Evolutionary conservation across 805 yeast species (phyloP), one percentile per base, ranked within the genome.

Genomic region (Lipomyces sp.): DNA sequence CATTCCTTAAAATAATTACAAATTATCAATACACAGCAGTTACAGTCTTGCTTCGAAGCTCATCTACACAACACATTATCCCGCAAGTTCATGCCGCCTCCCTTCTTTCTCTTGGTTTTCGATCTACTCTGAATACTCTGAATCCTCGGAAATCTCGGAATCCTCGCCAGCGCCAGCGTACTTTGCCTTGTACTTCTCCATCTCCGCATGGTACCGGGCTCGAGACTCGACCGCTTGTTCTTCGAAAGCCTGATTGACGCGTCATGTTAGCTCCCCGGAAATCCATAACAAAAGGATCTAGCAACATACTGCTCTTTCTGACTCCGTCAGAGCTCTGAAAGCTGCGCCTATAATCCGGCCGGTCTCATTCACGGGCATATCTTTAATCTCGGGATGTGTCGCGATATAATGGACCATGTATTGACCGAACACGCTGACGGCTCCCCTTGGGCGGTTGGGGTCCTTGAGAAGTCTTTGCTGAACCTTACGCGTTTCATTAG

Each of bases 391-490:
- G 18, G 49, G 45, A 23, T 39, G 44, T 10, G 19, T 13, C 19
- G 31, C 34, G 4, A 22, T 28, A 8, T 45, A n/a, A n/a, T n/a
- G n/a, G n/a, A 10, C 14, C 37, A 50, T 21, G 45, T 39, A 50
- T 3, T 32, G 39, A 14, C 45, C 45, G 23, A 21, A 45, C 11
- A 26, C 24, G 21, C 11, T 35, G 2, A 22, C 11, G 19, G 58
- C 47, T 6, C 47, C 29, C 36, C 21, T 21, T 14, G 61, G 61
- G 13, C 26, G 28, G 24, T 23, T 24, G 19, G 55, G 56, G 18
- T 51, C 48, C 21, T 29, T 23, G 18, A 57, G 42, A 16, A 44
- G 31, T n/a, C n/a, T n/a, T n/a, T n/a, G n/a, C 13, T 16, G 22
- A 32, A 46, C 14, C 6, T 28, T 31, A 5, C 31, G 23, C 26